Percentiles rank a stretch among this genome's conserved stretches.
phyloP scores from a whole-genome alignment of 2,329 filamentous ascomycete species.

The Microdochium trichocladiopsis region DNA sequence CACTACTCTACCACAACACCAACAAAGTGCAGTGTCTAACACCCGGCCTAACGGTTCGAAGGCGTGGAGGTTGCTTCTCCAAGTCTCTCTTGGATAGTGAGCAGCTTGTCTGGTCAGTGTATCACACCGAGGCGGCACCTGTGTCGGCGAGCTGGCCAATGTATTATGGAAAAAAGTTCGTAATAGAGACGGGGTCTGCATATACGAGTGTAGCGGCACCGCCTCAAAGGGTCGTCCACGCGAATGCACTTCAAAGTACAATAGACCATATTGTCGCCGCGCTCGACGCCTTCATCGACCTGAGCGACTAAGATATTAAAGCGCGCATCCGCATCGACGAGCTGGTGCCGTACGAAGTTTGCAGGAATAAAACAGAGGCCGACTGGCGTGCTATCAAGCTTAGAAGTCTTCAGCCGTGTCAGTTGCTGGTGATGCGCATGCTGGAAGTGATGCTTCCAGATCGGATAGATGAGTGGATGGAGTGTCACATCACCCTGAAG shows the following conservation, averaged over 20 bases:
- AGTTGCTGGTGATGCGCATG: conserved; percentile 11
- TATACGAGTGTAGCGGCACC: not conserved
- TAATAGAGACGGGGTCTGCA: too few species aligned
- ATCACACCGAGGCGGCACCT: too few species aligned
- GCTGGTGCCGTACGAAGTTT: conserved; percentile 6
- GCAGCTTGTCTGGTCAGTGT: too few species aligned
- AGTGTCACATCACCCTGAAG: too few species aligned
- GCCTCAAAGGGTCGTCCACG: conserved; percentile 3
- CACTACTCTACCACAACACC: too few species aligned
- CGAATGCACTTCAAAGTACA: not conserved
- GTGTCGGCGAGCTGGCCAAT: too few species aligned
- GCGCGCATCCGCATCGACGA: conserved; percentile 13
- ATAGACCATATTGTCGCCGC: not conserved
- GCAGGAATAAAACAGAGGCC: not conserved
- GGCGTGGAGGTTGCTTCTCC: too few species aligned
- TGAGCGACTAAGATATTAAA: conserved; percentile 13
- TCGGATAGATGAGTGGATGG: conserved; percentile 9
- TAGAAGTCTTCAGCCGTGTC: conserved; percentile 12
- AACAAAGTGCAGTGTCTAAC: too few species aligned
- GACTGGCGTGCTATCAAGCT: conserved; percentile 8
- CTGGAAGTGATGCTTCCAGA: conserved; percentile 11
- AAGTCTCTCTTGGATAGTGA: too few species aligned
- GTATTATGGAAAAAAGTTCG: too few species aligned
- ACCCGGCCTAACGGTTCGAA: too few species aligned
- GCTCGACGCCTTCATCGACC: conserved; percentile 7